Evolutionary conservation across 176 grass and related monocot genomes (phyloP).

Genomic region (Aegilops longissima): DNA sequence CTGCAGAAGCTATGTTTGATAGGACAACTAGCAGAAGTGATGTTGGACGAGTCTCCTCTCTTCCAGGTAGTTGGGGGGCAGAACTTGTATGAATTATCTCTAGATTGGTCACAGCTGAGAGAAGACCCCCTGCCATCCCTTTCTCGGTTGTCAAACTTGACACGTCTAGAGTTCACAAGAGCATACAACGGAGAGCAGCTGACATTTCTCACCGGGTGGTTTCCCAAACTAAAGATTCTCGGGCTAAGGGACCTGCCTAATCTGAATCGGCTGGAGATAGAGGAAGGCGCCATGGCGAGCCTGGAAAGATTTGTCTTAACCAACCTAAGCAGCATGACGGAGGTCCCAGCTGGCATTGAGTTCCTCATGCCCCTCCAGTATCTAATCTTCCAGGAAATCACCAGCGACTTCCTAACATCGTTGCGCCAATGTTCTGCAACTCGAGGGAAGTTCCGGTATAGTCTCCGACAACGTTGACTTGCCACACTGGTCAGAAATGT

Average conservation of each 20-base stretch:
- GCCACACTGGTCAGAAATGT: neutral
- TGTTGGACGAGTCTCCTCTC: neutral
- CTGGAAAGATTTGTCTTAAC: rapidly evolving
- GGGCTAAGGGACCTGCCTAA: too few species aligned
- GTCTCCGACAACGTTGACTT: neutral
- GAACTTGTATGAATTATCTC: neutral
- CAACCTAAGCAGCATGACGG: too few species aligned
- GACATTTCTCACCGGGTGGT: too few species aligned
- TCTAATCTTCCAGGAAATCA: rapidly evolving
- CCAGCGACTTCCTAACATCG: rapidly evolving
- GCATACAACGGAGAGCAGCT: too few species aligned
- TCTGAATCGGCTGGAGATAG: too few species aligned
- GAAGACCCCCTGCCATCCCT: neutral
- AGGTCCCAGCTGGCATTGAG: too few species aligned
- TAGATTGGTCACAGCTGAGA: neutral
- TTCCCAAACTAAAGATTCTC: too few species aligned
- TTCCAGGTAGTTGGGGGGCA: neutral
- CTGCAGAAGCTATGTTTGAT: neutral
- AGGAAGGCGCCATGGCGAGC: too few species aligned
- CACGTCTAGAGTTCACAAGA: too few species aligned
- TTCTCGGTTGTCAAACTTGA: too few species aligned
- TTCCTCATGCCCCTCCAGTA: too few species aligned
- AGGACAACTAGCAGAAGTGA: neutral
- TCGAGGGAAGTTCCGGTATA: neutral
- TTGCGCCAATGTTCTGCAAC: too few species aligned